A percentile compares a stretch with the other conserved stretches of the same genome.
These are phyloP conservation scores for Mortierella sp. DNA, from an alignment of 371 early-diverging fungal genomes.

Conservation along the genomic window DNA sequence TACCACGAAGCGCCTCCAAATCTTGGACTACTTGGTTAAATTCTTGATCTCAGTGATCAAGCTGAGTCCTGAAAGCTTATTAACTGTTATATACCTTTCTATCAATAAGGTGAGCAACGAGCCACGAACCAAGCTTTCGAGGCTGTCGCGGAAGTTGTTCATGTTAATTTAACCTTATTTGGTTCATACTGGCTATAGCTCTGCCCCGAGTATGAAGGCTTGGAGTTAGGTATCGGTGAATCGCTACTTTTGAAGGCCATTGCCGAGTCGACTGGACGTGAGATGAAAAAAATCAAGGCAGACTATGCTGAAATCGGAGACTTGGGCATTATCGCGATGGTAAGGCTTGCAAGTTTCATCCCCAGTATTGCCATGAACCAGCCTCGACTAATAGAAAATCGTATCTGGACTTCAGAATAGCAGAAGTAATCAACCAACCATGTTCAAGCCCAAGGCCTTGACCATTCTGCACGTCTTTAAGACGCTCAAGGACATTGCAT, in stretches of 20 bases:
- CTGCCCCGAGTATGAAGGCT: constrained; percentile 95
- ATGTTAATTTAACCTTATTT: too few relatives aligned
- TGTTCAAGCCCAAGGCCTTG: constrained; percentile 85
- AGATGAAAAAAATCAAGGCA: constrained; percentile 80
- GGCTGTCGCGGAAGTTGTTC: neutral
- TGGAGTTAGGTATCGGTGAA: constrained; percentile 98
- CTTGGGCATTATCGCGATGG: constrained; percentile 92
- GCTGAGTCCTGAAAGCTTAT: constrained; percentile 76
- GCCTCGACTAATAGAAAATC: neutral
- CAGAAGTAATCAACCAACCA: constrained; percentile 80
- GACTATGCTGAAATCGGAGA: constrained; percentile 90
- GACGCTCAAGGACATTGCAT: constrained; percentile 89
- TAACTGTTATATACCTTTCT: constrained; percentile 90
- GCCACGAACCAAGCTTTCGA: neutral
- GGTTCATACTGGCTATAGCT: constrained; percentile 63
- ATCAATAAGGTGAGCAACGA: constrained; percentile 80
- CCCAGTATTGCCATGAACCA: too few relatives aligned
- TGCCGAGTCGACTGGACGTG: constrained; percentile 88
- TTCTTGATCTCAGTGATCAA: constrained; percentile 84
- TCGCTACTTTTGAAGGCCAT: constrained; percentile 94
- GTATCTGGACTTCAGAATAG: constrained; percentile 64
- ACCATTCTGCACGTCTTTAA: constrained; percentile 89
- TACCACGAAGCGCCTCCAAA: constrained; percentile 80
- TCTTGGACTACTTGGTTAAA: constrained; percentile 81
- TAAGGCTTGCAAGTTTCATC: constrained; percentile 26